Evolutionary conservation across 2,329 filamentous ascomycete species (phyloP), one percentile per base, ranked within the genome.

Genomic region (Epichloe typhina): DNA sequence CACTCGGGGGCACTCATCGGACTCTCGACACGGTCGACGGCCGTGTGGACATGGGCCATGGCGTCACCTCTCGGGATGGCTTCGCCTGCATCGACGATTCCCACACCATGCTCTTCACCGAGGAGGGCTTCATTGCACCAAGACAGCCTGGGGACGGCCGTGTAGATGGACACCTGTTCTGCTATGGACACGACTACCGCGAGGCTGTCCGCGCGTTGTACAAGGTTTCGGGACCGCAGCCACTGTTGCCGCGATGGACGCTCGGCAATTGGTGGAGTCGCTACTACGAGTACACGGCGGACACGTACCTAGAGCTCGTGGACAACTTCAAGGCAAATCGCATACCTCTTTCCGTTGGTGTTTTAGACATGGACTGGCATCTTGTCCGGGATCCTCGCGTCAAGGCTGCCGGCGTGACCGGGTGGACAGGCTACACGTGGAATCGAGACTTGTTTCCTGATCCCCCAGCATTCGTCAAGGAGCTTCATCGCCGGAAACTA

Each of bases 361-460:
- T 83, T 0, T 62, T 83, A 3, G 80, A 84, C 57, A 83, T 83
- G 79, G 80, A 83, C 59, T 83, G 80, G 80, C 80, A 83, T 62
- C 61, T 74, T 42, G 77, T 81, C 1, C 60, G 70, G 2, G 72
- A 73, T 11, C 62, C 70, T 6, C 61, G 61, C n/a, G 66, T 71
- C n/a, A 63, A 61, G 11, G 62, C 67, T 49, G 70, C 70, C n/a
- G 77, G 77, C 17, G 80, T 75, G 74, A 80, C 76, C 0, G 57
- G 64, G 0, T 67, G 50, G 54, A 56, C 55, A 2, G 55, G 55
- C 2, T 55, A 54, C 36, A 54, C 49, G 7, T 54, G 53, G 55
- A 55, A 55, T 26, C 45, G 26, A 13, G 19, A 47, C 4, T 64
- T 81, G 0, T 79, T 81, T 50, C 79, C 79, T 0, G 67, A 82